Evolutionary conservation across 805 yeast genomes (phyloP), one percentile per base, ranked within the genome.

Genomic region (Yarrowia sp.): DNA sequence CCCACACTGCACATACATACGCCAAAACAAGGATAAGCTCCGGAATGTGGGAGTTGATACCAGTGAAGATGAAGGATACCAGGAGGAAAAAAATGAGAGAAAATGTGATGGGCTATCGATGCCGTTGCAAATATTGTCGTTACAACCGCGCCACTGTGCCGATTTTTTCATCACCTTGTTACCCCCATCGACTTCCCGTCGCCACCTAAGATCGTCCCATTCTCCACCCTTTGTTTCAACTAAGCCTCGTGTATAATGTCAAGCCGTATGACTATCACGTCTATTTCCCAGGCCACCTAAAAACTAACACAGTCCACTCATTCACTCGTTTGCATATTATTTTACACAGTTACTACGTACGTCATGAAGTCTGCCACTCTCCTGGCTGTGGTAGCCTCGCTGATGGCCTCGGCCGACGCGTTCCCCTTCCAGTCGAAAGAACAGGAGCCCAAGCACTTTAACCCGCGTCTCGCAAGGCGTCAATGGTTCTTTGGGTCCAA

Each of bases 241-340:
- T 5, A 24, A 24, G 30, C 30, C 30, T 24, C 30, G 30, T 24
- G 30, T 5, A 24, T 24, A 24, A 24, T 24, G 30, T 24, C 30
- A 24, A 24, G 30, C 30, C 30, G 6, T 24, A 24, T 7, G 30
- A 4, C 30, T 24, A 24, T 24, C 30, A 24, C 30, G 30, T 24
- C 3, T 24, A 24, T 24, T 24, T 24, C 30, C 30, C 3, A 24
- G 30, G 30, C 6, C 30, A 1, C 6, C 30, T 24, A 24, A 24
- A 24, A 17, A 55, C 64, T 58, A 58, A 58, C 64, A 12, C 50
- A 58, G 64, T 43, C 64, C 64, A 58, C 64, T 58, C 64, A 58
- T 58, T 58, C 64, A 58, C 64, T 58, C 64, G 64, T 58, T 58
- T 58, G 49, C 64, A 58, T 58, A 58, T 58, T 34, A 43, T 58